Evolutionary conservation across 345 rosid species (phyloP), one percentile per base, ranked within the genome.

Genomic region (Hibiscus mutabilis): DNA sequence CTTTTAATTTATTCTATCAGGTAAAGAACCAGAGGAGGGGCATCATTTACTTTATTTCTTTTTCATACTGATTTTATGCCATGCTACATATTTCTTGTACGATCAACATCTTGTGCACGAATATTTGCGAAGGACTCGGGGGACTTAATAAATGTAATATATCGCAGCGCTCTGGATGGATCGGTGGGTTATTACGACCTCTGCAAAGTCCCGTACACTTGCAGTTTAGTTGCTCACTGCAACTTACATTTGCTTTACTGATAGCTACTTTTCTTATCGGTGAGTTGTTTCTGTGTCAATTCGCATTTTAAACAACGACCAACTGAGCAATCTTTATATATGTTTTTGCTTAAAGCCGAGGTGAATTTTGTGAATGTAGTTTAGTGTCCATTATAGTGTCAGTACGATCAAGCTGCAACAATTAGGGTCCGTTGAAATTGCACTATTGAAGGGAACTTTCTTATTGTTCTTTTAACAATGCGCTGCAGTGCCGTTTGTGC

Each of bases 251-350:
- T 67, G 86, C 82, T 63, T 81, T 92, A 40, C 74, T 82, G 84
- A 83, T 90, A 66, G 83, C 88, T 27, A 77, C 90, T 75, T 85
- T 90, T 80, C 77, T 90, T 64, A 79, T 92, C 33, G 88, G 98
- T 90, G 75, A 67, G 70, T 11, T 46, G 2, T 67, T 47, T 49
- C 15, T 67, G 42, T 27, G n/a, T 49, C 33, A 22, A 42, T 65
- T 21, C 46, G 35, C 35, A 21, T 44, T 65, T 65, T 65, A 44
- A 65, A 42, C 49, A 35, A 35, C 22, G 42, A 10, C 12, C 53
- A 5, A 42, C 31, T 4, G 44, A 40, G 33, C 21, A 2, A 13
- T 4, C 25, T 65, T 52, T 42, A 21, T 65, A 42, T 22, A 22
- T 64, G 53, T 22, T 65, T 52, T 42, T 65, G 19, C 33, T 21